Evolutionary conservation across 2,329 filamentous ascomycete species (phyloP).

Genomic region (Alternaria sp.): DNA sequence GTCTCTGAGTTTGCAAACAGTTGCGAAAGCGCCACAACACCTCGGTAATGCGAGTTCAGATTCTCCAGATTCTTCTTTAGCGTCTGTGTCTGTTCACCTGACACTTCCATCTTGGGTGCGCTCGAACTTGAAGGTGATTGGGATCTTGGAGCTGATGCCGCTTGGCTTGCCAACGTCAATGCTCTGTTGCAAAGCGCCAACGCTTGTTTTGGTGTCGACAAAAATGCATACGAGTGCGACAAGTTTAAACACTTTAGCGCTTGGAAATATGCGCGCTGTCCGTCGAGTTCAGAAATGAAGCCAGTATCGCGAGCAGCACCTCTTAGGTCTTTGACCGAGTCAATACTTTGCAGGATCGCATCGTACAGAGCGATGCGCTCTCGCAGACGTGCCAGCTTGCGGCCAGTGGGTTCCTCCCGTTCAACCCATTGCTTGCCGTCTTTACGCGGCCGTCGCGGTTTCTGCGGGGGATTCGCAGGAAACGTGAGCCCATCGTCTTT

Average conservation of each 20-base stretch:
- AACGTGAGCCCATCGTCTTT: slow-evolving; percentile 76
- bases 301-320: slow-evolving; percentile 85
- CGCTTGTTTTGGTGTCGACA: slow-evolving; percentile 76
- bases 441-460: slow-evolving; percentile 60
- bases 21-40: slow-evolving; percentile 82
- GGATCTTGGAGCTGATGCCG: slow-evolving; percentile 53
- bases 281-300: slow-evolving; percentile 80
- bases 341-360: slow-evolving; percentile 86
- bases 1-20: slow-evolving; percentile 61
- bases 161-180: slow-evolving; percentile 65
- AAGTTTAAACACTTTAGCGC: slow-evolving; percentile 89
- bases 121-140: slow-evolving; percentile 37
- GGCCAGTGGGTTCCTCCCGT: slow-evolving; percentile 73
- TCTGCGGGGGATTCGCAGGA: slow-evolving; percentile 61
- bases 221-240: slow-evolving; percentile 81
- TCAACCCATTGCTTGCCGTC: slow-evolving; percentile 56
- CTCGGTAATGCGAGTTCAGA: slow-evolving; percentile 81
- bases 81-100: slow-evolving; percentile 63
- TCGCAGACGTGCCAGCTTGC: slow-evolving; percentile 79
- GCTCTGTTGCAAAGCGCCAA: slow-evolving; percentile 85
- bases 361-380: slow-evolving; percentile 92
- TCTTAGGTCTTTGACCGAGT: slow-evolving; percentile 86
- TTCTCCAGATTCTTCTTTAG: slow-evolving; percentile 71
- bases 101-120: slow-evolving; percentile 74
- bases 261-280: slow-evolving; percentile 82